Base-by-base conservation (phyloP, 73 alveolate species). In the Paramecium biaurelia region DNA sequence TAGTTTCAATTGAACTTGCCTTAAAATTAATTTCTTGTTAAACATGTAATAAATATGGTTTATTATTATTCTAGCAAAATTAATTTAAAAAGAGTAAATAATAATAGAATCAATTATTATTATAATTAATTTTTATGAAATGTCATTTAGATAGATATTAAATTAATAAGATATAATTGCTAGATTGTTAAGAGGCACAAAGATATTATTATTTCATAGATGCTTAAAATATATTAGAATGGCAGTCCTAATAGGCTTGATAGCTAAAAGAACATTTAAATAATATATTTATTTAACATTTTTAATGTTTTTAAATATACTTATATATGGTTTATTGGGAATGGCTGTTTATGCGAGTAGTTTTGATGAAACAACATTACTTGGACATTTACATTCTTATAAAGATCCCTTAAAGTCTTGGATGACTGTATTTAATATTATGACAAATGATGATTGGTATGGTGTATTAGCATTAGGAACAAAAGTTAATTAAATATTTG, bases 381-480 rank as follows among this genome's bases (percentile, higher is more conserved):
- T 76, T 8, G 90, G 90, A 45, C 32, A 79, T 14, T 42, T 79
- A n/a, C 70, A 79, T 47, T 18, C 90, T 2, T 79, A 30, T 20
- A 20, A 42, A 1, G 90, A 79, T 79, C 90, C 90, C 0, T 45
- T 79, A 21, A 79, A 79, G 14, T 58, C 90, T 23, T 79, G 70
- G 70, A 41, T 79, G 74, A 79, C 76, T 20, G 90, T 79, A 0
- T 79, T 79, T 47, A 79, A 79, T 23, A 79, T 79, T 3, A 79
- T 79, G 90, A 43, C 90, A 24, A 41, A 79, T 79, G 68, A 53
- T 53, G 76, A 47, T 21, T 79, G 90, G 90, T 79, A 79, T 79
- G 74, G 90, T 20, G 28, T 79, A 11, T 24, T 79, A 26, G 34
- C 10, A 43, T 18, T 79, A 20, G 90, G 76, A 20, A 12, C 53